These are phyloP conservation scores for Heliamphora pulchella DNA, from an alignment of 179 eudicot genomes.

Conservation along the genomic window DNA sequence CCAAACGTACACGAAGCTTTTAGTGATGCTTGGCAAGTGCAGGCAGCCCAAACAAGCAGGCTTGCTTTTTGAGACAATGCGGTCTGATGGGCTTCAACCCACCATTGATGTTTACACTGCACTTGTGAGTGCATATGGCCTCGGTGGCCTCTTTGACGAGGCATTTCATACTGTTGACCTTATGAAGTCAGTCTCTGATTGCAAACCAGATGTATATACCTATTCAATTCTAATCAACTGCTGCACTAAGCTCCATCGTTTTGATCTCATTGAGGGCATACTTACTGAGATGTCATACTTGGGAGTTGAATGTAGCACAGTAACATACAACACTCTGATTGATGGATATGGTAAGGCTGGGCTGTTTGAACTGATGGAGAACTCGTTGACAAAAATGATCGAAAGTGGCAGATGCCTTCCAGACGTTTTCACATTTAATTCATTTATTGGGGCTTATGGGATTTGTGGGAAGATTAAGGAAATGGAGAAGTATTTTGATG, in stretches of 20 bases:
- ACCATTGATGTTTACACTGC: slow-evolving; percentile 75
- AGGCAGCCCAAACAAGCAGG: slow-evolving; percentile 62
- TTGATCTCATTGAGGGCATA: slow-evolving; percentile 46
- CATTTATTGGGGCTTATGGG: slow-evolving; percentile 75
- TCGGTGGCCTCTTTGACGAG: slow-evolving; percentile 53
- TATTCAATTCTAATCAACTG: slow-evolving; percentile 63
- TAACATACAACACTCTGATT: slow-evolving; percentile 75
- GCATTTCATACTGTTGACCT: slow-evolving; percentile 53
- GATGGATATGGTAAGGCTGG: slow-evolving; percentile 89
- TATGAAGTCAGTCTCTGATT: slow-evolving; percentile 62
- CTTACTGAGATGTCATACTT: slow-evolving; percentile 64
- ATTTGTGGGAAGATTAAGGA: slow-evolving; percentile 46
- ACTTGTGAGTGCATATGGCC: slow-evolving; percentile 64
- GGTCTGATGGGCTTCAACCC: slow-evolving; percentile 69
- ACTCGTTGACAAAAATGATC: slow-evolving; percentile 53
- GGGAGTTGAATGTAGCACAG: slow-evolving; percentile 49
- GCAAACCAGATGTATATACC: slow-evolving; percentile 80
- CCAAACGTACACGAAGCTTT: slow-evolving; percentile 70
- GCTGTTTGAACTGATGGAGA: slow-evolving; percentile 63
- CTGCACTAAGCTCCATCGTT: slow-evolving; percentile 47
- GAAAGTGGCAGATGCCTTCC: slow-evolving; percentile 59
- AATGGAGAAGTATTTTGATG: slow-evolving; percentile 87
- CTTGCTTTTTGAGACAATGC: slow-evolving; percentile 61
- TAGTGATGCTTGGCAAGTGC: slow-evolving; percentile 88
- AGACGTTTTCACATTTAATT: slow-evolving; percentile 78